A percentile compares a stretch with the other conserved stretches of the same genome.
Conservation (phyloP, 2,329 filamentous ascomycete species). For the Fusarium pilosicola region DNA sequence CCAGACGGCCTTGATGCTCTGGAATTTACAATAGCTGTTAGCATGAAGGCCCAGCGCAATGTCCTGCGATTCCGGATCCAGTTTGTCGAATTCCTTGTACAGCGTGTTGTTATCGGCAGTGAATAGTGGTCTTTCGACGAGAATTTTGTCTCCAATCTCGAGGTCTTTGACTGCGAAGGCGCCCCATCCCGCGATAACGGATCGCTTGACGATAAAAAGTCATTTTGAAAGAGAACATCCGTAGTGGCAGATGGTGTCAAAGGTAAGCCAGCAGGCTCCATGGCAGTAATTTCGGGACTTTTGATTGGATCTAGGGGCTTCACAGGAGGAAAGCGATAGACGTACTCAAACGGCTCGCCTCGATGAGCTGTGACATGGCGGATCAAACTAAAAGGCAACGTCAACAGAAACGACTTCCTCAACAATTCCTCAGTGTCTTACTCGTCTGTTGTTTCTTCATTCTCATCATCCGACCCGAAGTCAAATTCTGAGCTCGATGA, state of each 20-base stretch:
- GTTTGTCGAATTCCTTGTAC: constrained; percentile 48
- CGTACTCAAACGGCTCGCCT: constrained; percentile 5
- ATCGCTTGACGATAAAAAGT: constrained; percentile 54
- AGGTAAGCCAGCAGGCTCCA: constrained; percentile 2
- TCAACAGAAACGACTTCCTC: neutral
- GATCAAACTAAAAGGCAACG: constrained; percentile 24
- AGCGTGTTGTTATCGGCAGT: constrained; percentile 44
- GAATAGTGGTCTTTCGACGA: constrained; percentile 58
- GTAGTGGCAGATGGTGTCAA: neutral
- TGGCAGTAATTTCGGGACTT: too few relatives aligned
- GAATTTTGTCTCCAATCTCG: constrained; percentile 51
- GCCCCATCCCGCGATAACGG: constrained; percentile 57
- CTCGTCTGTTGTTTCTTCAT: constrained; percentile 37
- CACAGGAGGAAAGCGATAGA: constrained; percentile 11
- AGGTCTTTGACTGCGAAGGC: constrained; percentile 57
- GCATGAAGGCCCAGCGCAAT: constrained; percentile 53
- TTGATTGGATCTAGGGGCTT: constrained; percentile 15
- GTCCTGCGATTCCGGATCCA: constrained; percentile 46
- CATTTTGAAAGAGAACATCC: constrained; percentile 49
- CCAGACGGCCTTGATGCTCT: constrained; percentile 53
- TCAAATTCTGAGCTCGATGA: constrained; percentile 35
- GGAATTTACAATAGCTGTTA: constrained; percentile 43
- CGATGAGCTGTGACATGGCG: constrained; percentile 24
- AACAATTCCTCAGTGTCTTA: constrained; percentile 4
- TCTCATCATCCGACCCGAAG: constrained; percentile 34